Conservation (phyloP, 2,329 filamentous ascomycete species). For the Fusarium ramigenum region DNA sequence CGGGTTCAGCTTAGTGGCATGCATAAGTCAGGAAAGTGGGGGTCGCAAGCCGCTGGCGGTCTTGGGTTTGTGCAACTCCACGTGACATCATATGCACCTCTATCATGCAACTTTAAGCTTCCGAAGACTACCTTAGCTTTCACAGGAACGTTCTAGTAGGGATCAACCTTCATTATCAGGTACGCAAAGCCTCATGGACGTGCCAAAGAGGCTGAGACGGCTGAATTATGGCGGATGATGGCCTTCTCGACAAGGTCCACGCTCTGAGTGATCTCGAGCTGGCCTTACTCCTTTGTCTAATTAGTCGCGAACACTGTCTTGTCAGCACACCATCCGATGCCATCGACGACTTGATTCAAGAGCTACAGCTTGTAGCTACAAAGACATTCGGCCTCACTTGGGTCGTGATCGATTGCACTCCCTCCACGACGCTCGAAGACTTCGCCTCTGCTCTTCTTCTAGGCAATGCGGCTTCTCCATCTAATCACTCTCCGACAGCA, state of each 20-base stretch:
- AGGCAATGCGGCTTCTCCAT: constrained; percentile 36
- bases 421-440: constrained; percentile 80
- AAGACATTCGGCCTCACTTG: constrained; percentile 78
- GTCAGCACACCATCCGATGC: constrained; percentile 74
- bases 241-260: constrained; percentile 75
- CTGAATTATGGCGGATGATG: constrained; percentile 67
- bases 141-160: constrained; percentile 3
- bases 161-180: constrained; percentile 3
- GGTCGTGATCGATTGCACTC: constrained; percentile 76
- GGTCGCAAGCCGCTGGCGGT: neutral
- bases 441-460: constrained; percentile 77
- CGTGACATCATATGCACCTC: constrained; percentile 44
- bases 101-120: constrained; percentile 37
- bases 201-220: constrained; percentile 25
- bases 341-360: constrained; percentile 75
- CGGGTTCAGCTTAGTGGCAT: constrained; percentile 34
- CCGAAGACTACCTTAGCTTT: constrained; percentile 9
- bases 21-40: constrained; percentile 37
- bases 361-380: constrained; percentile 76
- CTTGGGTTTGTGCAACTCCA: constrained; percentile 37
- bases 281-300: constrained; percentile 82
- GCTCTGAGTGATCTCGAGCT: constrained; percentile 88
- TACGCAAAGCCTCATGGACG: constrained; percentile 42
- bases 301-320: constrained; percentile 87
- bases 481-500: constrained; percentile 40